Conservation (phyloP, 495 filamentous ascomycete genomes). For the Staphylotrichum longicolle region DNA sequence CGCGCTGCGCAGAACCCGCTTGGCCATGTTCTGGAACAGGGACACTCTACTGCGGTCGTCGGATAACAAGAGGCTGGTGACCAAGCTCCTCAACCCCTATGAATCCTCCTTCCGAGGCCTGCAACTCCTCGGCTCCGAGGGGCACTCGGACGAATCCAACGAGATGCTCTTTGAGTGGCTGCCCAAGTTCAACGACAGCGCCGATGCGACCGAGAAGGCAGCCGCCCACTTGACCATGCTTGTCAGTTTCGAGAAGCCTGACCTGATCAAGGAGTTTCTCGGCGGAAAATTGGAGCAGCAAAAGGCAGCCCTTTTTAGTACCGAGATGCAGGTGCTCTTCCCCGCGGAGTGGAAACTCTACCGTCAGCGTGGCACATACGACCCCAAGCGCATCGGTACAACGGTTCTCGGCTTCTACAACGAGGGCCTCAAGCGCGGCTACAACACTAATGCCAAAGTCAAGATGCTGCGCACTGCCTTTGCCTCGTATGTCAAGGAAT, state of each 20-base stretch:
- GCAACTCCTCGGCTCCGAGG: neutral
- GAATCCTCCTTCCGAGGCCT: neutral
- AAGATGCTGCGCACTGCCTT: constrained; percentile 5
- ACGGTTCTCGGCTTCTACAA: constrained; percentile 6
- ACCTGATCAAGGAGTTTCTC: constrained; percentile 2
- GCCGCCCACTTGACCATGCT: constrained; percentile 14
- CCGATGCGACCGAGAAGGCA: neutral
- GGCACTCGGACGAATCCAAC: neutral
- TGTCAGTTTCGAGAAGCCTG: neutral
- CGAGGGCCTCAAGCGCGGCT: neutral
- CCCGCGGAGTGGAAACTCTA: constrained; percentile 1
- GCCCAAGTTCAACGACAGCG: neutral
- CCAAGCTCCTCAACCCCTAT: constrained; percentile 5
- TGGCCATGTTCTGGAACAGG: neutral
- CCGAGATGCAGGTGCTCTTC: constrained; percentile 3
- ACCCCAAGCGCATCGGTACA: neutral
- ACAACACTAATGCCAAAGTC: neutral
- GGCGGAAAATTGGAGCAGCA: neutral
- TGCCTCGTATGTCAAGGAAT: neutral
- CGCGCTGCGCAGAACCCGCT: neutral
- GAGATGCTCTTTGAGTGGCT: neutral
- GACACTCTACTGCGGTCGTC: neutral
- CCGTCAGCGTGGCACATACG: neutral
- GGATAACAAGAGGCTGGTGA: neutral
- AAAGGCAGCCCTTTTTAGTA: neutral